A percentile compares a stretch with the other conserved stretches of the same genome.
Conservation (phyloP, 1,284 basidiomycete genomes). For the Cutaneotrichosporon mucoides region DNA sequence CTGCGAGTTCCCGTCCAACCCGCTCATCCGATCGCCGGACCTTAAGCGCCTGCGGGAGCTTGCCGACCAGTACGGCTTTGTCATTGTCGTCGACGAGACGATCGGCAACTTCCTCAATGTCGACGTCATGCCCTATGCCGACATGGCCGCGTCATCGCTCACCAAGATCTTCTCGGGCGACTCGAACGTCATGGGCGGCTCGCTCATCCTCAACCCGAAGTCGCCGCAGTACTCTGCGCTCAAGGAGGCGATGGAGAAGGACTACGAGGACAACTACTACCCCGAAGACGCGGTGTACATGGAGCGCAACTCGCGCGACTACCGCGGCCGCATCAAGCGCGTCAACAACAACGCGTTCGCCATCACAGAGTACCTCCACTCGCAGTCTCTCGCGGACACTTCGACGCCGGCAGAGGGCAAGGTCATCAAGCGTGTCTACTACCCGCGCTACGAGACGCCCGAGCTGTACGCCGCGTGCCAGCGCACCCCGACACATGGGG, state of each 20-base stretch:
- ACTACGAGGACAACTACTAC: slow-evolving; percentile 85
- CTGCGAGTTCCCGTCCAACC: slow-evolving; percentile 92
- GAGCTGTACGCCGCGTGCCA: slow-evolving; percentile 66
- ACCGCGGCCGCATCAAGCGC: slow-evolving; percentile 65
- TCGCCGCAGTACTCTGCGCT: slow-evolving; percentile 64
- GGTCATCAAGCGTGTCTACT: slow-evolving; percentile 74
- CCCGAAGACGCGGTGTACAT: slow-evolving; percentile 92
- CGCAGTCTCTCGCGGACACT: background rate
- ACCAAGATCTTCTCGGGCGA: slow-evolving; percentile 96
- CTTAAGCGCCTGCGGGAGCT: slow-evolving; percentile 71
- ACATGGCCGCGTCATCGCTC: slow-evolving; percentile 87
- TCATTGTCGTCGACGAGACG: slow-evolving; percentile 91
- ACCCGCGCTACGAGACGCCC: slow-evolving; percentile 77
- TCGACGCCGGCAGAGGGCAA: slow-evolving; percentile 23
- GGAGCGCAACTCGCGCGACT: slow-evolving; percentile 96
- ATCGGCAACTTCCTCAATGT: slow-evolving; percentile 96
- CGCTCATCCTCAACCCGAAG: slow-evolving; percentile 82
- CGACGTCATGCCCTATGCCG: slow-evolving; percentile 81
- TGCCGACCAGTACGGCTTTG: slow-evolving; percentile 83
- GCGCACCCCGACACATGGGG: slow-evolving; percentile 39
- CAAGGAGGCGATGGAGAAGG: slow-evolving; percentile 58
- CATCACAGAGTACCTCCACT: slow-evolving; percentile 72
- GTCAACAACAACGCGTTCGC: slow-evolving; percentile 82
- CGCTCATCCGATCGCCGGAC: slow-evolving; percentile 78
- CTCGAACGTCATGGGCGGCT: slow-evolving; percentile 96